Conservation (phyloP, 2,329 filamentous ascomycete genomes). For the Nemania sp. region DNA sequence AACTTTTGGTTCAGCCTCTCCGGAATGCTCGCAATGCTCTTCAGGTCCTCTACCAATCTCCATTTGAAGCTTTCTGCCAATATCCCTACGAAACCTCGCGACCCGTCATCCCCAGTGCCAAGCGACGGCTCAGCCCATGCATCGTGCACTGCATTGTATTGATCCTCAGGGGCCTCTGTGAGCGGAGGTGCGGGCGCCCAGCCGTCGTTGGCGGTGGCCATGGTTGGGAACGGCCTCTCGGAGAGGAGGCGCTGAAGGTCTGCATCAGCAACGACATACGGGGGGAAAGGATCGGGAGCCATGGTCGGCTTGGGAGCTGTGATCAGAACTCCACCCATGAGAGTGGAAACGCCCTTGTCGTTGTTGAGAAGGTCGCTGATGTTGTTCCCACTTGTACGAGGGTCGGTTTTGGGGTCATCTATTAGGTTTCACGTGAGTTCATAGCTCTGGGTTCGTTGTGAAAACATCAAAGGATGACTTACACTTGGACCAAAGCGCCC, state of each 20-base stretch:
- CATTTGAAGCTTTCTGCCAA: constrained; percentile 9
- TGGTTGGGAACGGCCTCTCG: constrained; percentile 20
- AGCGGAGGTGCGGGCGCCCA: not conserved
- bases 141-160: constrained; percentile 17
- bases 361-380: constrained; percentile 25
- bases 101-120: constrained; percentile 9
- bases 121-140: constrained; percentile 22
- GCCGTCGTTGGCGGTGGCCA: not conserved
- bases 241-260: constrained; percentile 21
- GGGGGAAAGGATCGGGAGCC: constrained; percentile 26
- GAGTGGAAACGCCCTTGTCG: constrained; percentile 17
- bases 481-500: constrained; percentile 28
- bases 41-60: constrained; percentile 18
- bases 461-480: constrained; percentile 4
- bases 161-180: not conserved
- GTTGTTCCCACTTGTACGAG: constrained; percentile 23
- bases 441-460: not conserved
- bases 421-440: constrained; percentile 9
- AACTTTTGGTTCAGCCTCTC: constrained; percentile 25
- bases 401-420: constrained; percentile 25
- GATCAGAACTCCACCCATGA: constrained; percentile 28
- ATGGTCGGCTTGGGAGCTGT: constrained; percentile 28
- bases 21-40: constrained; percentile 26
- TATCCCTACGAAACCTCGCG: constrained; percentile 7
- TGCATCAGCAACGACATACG: constrained; percentile 27